These are phyloP conservation scores for Fusarium sambucinum DNA, from an alignment of 2,329 filamentous ascomycete species.

Conservation along the genomic window DNA sequence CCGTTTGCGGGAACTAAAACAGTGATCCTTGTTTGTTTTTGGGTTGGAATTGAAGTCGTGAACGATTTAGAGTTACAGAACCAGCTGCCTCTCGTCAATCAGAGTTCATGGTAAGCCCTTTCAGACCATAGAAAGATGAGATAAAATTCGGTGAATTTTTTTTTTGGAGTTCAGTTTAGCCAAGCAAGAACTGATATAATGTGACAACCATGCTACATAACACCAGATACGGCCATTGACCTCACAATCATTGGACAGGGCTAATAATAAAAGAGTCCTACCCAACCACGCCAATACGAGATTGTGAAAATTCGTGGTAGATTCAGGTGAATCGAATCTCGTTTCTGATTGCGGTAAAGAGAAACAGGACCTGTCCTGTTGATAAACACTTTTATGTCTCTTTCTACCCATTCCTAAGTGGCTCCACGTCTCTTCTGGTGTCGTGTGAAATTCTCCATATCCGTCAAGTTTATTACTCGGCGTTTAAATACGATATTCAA, in stretches of 20 bases:
- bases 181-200: conserved; percentile 5
- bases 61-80: not conserved
- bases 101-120: too few species aligned
- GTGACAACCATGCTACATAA: conserved; percentile 1
- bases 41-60: not conserved
- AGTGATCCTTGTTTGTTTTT: conserved; percentile 13
- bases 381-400: conserved; percentile 11
- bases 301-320: conserved; percentile 3
- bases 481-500: conserved; percentile 33
- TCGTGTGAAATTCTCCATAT: conserved; percentile 21
- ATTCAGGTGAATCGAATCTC: not conserved
- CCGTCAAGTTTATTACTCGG: conserved; percentile 35
- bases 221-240: conserved; percentile 33
- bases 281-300: conserved; percentile 33
- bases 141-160: not conserved
- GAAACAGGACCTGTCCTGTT: not conserved
- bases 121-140: not conserved
- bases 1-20: conserved; percentile 30
- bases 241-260: conserved; percentile 29
- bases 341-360: conserved; percentile 15
- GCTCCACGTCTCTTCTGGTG: conserved; percentile 16
- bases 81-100: not conserved
- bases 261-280: conserved; percentile 11
- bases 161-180: not conserved
- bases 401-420: conserved; percentile 25